phyloP scores from a whole-genome alignment of 441 rosid species.

The Jatropha multifida region DNA sequence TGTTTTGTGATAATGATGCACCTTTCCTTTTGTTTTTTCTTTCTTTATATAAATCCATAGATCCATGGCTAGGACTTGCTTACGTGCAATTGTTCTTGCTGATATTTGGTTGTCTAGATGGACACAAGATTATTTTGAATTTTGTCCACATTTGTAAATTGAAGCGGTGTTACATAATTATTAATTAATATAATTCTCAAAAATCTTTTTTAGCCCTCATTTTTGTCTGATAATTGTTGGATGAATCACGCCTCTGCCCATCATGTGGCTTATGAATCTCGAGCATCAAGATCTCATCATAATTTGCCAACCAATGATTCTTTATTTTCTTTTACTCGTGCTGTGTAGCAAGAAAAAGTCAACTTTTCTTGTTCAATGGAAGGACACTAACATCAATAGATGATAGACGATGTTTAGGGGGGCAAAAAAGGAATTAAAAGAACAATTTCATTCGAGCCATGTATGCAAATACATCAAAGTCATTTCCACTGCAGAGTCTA shows the following conservation, averaged over 20 bases:
- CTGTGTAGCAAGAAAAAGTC: not conserved
- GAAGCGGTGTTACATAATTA: not conserved
- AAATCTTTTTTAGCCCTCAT: not conserved
- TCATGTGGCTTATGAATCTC: not conserved
- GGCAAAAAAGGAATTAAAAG: too few species aligned
- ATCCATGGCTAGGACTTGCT: constrained; percentile 8
- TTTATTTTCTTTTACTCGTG: too few species aligned
- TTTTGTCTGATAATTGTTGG: too few species aligned
- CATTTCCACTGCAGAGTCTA: not conserved
- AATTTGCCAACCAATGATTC: not conserved
- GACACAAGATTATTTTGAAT: not conserved
- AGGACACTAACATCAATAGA: too few species aligned
- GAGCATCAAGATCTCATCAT: not conserved
- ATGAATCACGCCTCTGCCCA: too few species aligned
- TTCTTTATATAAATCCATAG: not conserved
- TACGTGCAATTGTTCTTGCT: constrained; percentile 18
- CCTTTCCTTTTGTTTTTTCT: too few species aligned
- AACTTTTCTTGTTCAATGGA: too few species aligned
- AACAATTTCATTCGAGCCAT: too few species aligned
- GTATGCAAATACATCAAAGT: not conserved
- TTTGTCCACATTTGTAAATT: constrained; percentile 30
- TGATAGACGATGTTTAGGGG: too few species aligned
- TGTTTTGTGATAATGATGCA: constrained; percentile 13
- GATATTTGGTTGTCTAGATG: not conserved
- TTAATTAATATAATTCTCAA: not conserved